Conservation (phyloP, 1,139 yeast genomes). For the Pneumocystis carinii region DNA sequence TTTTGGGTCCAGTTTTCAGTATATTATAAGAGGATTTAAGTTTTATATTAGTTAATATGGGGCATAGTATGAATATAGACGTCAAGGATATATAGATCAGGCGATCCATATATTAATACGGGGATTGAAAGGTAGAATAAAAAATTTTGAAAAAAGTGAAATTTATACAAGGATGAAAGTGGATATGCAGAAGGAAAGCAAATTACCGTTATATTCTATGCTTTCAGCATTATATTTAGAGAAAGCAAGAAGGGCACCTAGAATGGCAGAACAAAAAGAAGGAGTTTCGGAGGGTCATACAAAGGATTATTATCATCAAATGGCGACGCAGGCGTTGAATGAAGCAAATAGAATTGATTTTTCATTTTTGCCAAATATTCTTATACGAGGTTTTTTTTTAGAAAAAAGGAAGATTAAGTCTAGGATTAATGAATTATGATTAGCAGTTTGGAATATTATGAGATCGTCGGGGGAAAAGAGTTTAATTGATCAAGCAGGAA, state of each 20-base stretch:
- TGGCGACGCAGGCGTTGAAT: conserved; percentile 25
- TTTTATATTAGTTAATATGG: background rate
- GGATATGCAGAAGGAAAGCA: conserved; percentile 30
- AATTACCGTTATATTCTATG: conserved; percentile 43
- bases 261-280: conserved; percentile 6
- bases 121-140: conserved; percentile 35
- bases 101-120: conserved; percentile 49
- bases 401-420: conserved; percentile 18
- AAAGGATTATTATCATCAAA: conserved; percentile 20
- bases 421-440: background rate
- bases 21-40: background rate
- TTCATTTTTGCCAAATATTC: conserved; percentile 34
- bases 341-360: conserved; percentile 29
- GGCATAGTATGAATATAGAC: conserved; percentile 47
- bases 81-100: conserved; percentile 42
- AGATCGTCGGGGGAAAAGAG: background rate
- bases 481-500: conserved; percentile 16
- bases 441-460: conserved; percentile 3
- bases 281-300: conserved; percentile 23
- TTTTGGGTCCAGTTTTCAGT: conserved; percentile 41
- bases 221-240: conserved; percentile 61
- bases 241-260: conserved; percentile 30
- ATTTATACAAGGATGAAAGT: background rate
- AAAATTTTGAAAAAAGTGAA: conserved; percentile 21
- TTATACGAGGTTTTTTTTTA: conserved; percentile 43